Evolutionary conservation across 2,329 filamentous ascomycete genomes (phyloP).

Genomic region (Aureobasidium sp.): DNA sequence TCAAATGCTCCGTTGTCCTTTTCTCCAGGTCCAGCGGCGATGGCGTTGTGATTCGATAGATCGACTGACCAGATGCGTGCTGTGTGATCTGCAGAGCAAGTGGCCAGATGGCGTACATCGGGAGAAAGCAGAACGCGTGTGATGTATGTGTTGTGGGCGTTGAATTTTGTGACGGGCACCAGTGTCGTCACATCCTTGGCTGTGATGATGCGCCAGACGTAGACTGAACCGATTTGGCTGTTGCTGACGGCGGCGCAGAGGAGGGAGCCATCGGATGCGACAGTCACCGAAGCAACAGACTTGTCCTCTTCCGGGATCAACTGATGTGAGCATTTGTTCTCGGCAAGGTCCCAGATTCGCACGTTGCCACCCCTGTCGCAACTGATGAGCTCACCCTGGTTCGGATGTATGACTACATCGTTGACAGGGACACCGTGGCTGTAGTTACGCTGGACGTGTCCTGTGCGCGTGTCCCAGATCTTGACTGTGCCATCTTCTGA

Average conservation of each 20-base stretch:
- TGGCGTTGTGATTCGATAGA: constrained; percentile 30
- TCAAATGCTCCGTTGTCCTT: constrained; percentile 51
- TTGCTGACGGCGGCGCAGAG: constrained; percentile 76
- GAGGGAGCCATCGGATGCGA: constrained; percentile 87
- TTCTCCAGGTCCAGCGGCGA: constrained; percentile 6
- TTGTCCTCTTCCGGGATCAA: constrained; percentile 95
- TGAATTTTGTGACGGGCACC: constrained; percentile 80
- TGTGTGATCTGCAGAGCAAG: constrained; percentile 88
- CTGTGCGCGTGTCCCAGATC: constrained; percentile 89
- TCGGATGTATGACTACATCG: constrained; percentile 98
- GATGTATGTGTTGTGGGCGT: constrained; percentile 86
- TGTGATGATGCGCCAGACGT: constrained; percentile 91
- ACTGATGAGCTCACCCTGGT: constrained; percentile 95
- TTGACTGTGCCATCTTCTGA: constrained; percentile 95
- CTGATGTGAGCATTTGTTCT: constrained; percentile 95
- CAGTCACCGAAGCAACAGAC: constrained; percentile 86
- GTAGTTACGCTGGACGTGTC: constrained; percentile 86
- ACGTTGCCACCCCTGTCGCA: constrained; percentile 91
- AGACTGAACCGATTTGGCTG: constrained; percentile 84
- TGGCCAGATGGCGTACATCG: constrained; percentile 89
- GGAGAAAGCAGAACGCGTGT: constrained; percentile 86
- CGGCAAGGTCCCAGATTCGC: constrained; percentile 89
- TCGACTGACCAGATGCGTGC: constrained; percentile 96
- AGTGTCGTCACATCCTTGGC: constrained; percentile 75
- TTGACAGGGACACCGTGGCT: constrained; percentile 83